Evolutionary conservation across 2,329 filamentous ascomycete species (phyloP), one percentile per base, ranked within the genome.

Genomic region (Didymella segeticola): DNA sequence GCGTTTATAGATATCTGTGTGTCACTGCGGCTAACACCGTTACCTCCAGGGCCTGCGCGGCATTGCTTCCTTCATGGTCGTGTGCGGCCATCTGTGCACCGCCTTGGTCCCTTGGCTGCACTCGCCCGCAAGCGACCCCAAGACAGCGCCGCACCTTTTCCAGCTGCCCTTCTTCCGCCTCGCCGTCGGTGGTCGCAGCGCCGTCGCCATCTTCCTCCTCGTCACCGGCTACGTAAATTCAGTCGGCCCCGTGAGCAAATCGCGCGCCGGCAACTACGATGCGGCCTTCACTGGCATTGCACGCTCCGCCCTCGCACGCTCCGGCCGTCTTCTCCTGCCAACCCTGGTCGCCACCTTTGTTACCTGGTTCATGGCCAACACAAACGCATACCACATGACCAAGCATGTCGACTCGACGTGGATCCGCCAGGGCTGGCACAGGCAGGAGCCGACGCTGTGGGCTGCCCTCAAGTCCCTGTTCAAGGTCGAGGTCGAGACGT

Each of bases 191-290:
- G 85, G 72, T 39, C 70, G 72, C 54, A 66, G 64, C 54, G 72
- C 72, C 30, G 72, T 75, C 14, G 72, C 72, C 10, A 63, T 75
- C 38, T 75, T 75, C 63, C 73, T 75, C 67, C 69, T 75, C 56
- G 72, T 92, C 45, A 91, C 89, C 1, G 85, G 85, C 51, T 87
- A 86, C 63, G 85, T 87, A 45, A 87, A 86, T 72, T 81, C 83
- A 3, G 77, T 87, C 46, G 86, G 86, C 63, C 83, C 85, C 14
- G 79, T 87, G 54, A 78, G 80, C 47, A 79, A 83, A 45, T 81
- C 77, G 63, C 79, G 82, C 47, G 75, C 81, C 26, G 84, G 83
- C 45, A 79, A 83, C 60, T 78, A 79, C 50, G 79, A 83, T 34
- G 77, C 77, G 1, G 83, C 83, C 11, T 81, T 85, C 58, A 74